Percentiles rank a stretch among this genome's conserved stretches.
These are phyloP conservation scores for Staphylotrichum tortipilum DNA, from an alignment of 495 filamentous ascomycete species.

Conservation along the genomic window DNA sequence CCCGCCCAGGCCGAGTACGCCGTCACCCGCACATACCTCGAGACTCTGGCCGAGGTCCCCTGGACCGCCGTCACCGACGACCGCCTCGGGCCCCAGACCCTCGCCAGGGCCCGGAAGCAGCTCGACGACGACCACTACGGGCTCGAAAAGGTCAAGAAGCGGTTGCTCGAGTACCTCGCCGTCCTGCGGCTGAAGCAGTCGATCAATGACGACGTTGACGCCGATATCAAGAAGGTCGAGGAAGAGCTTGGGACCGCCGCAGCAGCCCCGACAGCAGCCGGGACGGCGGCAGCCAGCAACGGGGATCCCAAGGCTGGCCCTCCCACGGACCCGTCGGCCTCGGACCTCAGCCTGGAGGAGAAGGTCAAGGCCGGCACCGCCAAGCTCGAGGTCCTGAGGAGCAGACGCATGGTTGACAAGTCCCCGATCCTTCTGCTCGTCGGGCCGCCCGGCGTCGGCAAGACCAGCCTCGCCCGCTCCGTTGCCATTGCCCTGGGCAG, in stretches of 20 bases:
- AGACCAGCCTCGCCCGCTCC: constrained; percentile 91
- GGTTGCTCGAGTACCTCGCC: constrained; percentile 89
- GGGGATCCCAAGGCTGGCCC: constrained; percentile 9
- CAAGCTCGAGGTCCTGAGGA: constrained; percentile 60
- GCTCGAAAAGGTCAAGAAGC: constrained; percentile 94
- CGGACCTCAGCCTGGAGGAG: constrained; percentile 30
- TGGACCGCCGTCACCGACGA: constrained; percentile 86
- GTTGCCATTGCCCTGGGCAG: constrained; percentile 85
- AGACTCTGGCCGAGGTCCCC: constrained; percentile 89
- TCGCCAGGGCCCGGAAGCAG: constrained; percentile 75
- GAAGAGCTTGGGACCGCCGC: constrained; percentile 51
- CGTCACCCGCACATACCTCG: constrained; percentile 87
- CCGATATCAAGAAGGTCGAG: constrained; percentile 59
- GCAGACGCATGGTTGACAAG: constrained; percentile 78
- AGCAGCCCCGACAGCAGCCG: too few species aligned
- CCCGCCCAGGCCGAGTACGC: constrained; percentile 92
- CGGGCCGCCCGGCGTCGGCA: constrained; percentile 91
- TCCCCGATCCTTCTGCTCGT: constrained; percentile 92
- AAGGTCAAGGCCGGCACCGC: constrained; percentile 42
- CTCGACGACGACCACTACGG: constrained; percentile 96
- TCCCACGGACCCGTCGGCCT: neutral
- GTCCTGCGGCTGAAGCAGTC: constrained; percentile 90
- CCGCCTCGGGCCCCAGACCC: constrained; percentile 71
- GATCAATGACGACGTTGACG: constrained; percentile 70
- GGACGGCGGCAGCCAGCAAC: constrained; percentile 32